These are phyloP conservation scores for Mucor mucedo DNA, from an alignment of 371 early-diverging fungal genomes.

Conservation along the genomic window DNA sequence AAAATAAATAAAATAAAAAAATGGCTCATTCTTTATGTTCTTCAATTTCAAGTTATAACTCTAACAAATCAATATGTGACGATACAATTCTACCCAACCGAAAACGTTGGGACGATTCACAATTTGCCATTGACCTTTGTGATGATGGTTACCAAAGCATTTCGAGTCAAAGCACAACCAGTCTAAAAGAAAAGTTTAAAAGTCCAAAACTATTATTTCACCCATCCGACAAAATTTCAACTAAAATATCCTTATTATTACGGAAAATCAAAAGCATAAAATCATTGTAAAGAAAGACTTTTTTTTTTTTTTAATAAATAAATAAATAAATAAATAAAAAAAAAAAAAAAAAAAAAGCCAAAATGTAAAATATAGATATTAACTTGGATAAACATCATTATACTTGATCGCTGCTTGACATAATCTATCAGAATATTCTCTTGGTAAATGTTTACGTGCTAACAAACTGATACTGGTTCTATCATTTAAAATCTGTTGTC, in stretches of 20 bases:
- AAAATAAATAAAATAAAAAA: neutral
- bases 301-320: neutral
- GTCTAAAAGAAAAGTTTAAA: neutral
- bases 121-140: constrained; percentile 32
- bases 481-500: constrained; percentile 14
- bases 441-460: constrained; percentile 19
- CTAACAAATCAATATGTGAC: neutral
- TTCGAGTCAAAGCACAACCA: neutral
- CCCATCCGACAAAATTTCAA: neutral
- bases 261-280: constrained; percentile 5
- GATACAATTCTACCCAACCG: neutral
- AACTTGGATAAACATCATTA: constrained; percentile 15
- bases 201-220: neutral
- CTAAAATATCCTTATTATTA: constrained; percentile 3
- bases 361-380: too few species aligned
- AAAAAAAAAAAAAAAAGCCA: too few species aligned
- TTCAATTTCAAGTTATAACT: constrained; percentile 19
- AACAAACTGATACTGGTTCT: constrained; percentile 12
- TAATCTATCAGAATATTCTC: constrained; percentile 14
- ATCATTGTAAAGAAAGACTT: neutral
- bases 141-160: constrained; percentile 19
- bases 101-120: constrained; percentile 38
- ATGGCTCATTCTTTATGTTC: constrained; percentile 5
- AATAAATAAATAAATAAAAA: neutral
- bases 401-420: constrained; percentile 18